Evolutionary conservation across 176 grass and related monocot species (phyloP).

Genomic region (Rhynchospora tenuis): DNA sequence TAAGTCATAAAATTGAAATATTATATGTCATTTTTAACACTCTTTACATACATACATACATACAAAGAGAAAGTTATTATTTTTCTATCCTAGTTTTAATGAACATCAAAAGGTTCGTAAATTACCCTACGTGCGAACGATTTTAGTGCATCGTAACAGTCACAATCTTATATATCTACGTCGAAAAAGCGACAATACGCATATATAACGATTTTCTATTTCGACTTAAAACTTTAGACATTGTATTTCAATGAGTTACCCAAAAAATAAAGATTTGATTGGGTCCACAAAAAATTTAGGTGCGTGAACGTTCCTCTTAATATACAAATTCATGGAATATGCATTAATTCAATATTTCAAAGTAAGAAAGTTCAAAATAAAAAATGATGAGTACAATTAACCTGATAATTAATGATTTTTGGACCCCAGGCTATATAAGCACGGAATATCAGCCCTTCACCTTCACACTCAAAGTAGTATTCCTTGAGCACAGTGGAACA

Average conservation of each 20-base stretch:
- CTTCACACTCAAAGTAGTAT: background rate
- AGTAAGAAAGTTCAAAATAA: conserved; percentile 5
- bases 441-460: background rate
- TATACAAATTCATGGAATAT: background rate
- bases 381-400: conserved; percentile 12
- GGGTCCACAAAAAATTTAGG: background rate
- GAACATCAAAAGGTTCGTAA: background rate
- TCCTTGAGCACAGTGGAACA: background rate
- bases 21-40: background rate
- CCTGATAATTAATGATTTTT: conserved; percentile 14
- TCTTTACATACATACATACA: too few species aligned
- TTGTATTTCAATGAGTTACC: background rate
- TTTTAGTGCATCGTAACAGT: too few species aligned
- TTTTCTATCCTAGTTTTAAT: background rate
- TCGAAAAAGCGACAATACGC: background rate
- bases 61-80: background rate
- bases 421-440: background rate
- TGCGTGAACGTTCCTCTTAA: background rate
- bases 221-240: background rate
- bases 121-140: background rate
- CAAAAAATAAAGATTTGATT: background rate
- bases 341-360: background rate
- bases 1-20: background rate
- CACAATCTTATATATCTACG: background rate
- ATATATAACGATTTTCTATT: background rate